phyloP scores from a whole-genome alignment of 164 flowering plant species.

The Magnolia officinalis region DNA sequence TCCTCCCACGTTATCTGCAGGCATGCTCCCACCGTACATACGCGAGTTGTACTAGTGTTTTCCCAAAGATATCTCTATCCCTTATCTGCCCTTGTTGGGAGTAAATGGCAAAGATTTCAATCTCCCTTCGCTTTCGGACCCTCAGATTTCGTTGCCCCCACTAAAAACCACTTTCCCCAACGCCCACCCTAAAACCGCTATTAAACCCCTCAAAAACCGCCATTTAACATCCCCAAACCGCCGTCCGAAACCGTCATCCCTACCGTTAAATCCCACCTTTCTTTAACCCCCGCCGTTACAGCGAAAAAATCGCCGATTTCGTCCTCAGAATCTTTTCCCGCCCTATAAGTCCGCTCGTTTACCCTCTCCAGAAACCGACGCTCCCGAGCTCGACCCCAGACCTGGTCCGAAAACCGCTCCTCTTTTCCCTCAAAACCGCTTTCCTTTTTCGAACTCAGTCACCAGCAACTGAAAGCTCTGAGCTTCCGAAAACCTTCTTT shows the following conservation, averaged over 20 bases:
- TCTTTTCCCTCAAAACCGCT: not conserved
- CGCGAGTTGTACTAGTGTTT: not conserved
- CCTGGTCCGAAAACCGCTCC: not conserved
- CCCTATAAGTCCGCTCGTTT: not conserved
- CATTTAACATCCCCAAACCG: not conserved
- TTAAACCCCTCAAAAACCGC: not conserved
- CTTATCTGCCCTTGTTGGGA: not conserved
- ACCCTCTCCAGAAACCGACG: not conserved
- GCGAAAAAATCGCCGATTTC: slow-evolving; percentile 8
- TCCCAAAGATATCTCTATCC: not conserved
- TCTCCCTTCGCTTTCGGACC: slow-evolving; percentile 7
- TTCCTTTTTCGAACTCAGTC: not conserved
- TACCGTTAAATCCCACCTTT: not conserved
- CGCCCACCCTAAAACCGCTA: not conserved
- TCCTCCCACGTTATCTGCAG: not conserved
- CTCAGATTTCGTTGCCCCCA: slow-evolving; percentile 3
- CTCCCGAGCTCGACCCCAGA: not conserved
- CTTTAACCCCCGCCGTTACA: not conserved
- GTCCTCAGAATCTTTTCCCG: slow-evolving; percentile 4
- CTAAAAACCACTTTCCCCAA: not conserved
- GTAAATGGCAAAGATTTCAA: slow-evolving; percentile 15
- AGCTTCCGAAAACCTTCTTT: not conserved
- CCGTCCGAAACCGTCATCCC: not conserved
- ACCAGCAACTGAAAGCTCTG: not conserved
- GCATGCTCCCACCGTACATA: not conserved